These are phyloP conservation scores for Colletotrichum somersetense DNA, from an alignment of 2,329 filamentous ascomycete species.

Conservation along the genomic window DNA sequence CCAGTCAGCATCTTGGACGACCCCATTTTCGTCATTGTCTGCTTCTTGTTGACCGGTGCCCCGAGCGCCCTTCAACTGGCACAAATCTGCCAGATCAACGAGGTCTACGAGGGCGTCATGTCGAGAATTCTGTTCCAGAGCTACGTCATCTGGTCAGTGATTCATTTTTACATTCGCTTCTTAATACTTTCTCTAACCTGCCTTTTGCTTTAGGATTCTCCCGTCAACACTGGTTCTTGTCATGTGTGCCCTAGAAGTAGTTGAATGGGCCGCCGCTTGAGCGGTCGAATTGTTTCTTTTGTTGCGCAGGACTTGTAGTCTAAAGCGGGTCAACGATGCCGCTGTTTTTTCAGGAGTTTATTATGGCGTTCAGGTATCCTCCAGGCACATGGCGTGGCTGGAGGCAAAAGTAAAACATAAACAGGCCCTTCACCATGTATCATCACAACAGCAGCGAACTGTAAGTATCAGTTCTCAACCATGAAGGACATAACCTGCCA, in stretches of 20 bases:
- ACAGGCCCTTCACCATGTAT: conserved; percentile 16
- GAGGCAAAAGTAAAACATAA: conserved; percentile 5
- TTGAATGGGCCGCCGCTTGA: conserved; percentile 80
- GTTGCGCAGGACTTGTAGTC: not conserved
- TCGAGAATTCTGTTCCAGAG: conserved; percentile 93
- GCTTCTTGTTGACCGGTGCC: conserved; percentile 94
- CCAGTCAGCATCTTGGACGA: conserved; percentile 96
- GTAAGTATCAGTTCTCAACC: not conserved
- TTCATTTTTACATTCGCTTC: not conserved
- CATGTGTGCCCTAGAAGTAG: conserved; percentile 90
- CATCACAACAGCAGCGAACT: conserved; percentile 1
- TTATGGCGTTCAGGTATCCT: conserved; percentile 22
- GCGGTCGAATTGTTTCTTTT: conserved; percentile 11
- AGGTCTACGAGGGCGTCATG: conserved; percentile 96
- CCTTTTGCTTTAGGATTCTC: conserved; percentile 74
- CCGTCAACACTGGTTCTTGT: conserved; percentile 93
- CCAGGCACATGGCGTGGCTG: not conserved
- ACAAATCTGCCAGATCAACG: conserved; percentile 98
- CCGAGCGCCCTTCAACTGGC: conserved; percentile 94
- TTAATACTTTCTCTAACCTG: conserved; percentile 40
- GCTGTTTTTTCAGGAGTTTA: not conserved
- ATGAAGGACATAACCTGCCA: not conserved
- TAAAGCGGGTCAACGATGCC: not conserved
- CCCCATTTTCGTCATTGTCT: conserved; percentile 97
- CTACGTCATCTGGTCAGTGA: conserved; percentile 88